Evolutionary conservation across 148 eudicot species (phyloP).

Genomic region (Pouteria glomerata): DNA sequence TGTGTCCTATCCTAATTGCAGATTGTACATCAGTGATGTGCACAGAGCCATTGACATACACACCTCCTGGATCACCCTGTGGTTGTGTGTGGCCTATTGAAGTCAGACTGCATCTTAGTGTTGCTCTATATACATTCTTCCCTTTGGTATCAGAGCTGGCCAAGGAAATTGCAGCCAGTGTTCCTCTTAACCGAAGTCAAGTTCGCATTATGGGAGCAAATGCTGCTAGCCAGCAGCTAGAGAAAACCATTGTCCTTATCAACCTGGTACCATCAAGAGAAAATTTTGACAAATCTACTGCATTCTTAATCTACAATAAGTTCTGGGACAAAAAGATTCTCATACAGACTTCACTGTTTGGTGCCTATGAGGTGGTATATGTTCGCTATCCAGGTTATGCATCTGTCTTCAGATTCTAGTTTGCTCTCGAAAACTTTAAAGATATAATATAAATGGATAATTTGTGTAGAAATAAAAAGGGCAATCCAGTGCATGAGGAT

Average conservation of each 20-base stretch:
- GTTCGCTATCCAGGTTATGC: slow-evolving; percentile 85
- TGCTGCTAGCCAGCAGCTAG: slow-evolving; percentile 62
- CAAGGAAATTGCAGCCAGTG: slow-evolving; percentile 52
- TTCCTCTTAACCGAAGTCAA: slow-evolving; percentile 65
- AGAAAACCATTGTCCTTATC: slow-evolving; percentile 57
- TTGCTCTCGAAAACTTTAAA: slow-evolving; percentile 2
- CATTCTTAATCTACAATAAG: slow-evolving; percentile 53
- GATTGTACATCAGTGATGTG: slow-evolving; percentile 72
- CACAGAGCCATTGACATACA: slow-evolving; percentile 70
- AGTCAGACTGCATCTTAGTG: slow-evolving; percentile 47
- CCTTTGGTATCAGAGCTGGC: slow-evolving; percentile 79
- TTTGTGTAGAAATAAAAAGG: no score
- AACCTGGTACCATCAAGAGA: slow-evolving; percentile 60
- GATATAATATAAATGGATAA: not conserved
- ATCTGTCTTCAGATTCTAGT: slow-evolving; percentile 6
- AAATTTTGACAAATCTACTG: slow-evolving; percentile 37
- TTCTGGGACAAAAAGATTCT: slow-evolving; percentile 61
- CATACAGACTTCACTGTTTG: slow-evolving; percentile 56
- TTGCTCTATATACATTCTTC: slow-evolving; percentile 64
- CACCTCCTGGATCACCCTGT: slow-evolving; percentile 71
- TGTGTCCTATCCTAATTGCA: slow-evolving; percentile 17
- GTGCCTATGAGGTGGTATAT: slow-evolving; percentile 68
- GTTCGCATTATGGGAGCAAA: slow-evolving; percentile 90
- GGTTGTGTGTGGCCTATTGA: slow-evolving; percentile 91
- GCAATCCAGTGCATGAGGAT: no score